phyloP scores from a whole-genome alignment of 1,284 basidiomycete genomes.

The Ustilago tritici region DNA sequence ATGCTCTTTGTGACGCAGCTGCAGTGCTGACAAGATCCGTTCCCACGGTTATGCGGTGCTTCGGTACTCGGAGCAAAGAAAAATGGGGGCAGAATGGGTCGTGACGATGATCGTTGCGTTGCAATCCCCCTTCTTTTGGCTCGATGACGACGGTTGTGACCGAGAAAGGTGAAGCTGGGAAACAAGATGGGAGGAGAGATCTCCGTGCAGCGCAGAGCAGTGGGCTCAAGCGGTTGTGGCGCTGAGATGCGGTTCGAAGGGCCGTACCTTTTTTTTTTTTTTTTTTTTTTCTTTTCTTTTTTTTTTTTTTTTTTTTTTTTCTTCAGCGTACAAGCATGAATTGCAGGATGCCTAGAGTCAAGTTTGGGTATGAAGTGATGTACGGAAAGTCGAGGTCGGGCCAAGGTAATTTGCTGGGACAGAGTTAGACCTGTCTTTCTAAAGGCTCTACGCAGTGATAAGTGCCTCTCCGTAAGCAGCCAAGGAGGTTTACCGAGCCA shows the following conservation, averaged over 20 bases:
- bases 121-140: neutral
- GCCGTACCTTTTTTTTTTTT: constrained; percentile 10
- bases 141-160: neutral
- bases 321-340: constrained; percentile 12
- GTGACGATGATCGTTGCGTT: neutral
- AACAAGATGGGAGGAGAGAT: constrained; percentile 13
- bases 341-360: neutral
- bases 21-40: constrained; percentile 14
- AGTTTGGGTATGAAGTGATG: constrained; percentile 23
- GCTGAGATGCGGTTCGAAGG: constrained; percentile 12
- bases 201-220: constrained; percentile 8
- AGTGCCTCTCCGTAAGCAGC: neutral
- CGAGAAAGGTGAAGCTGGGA: neutral
- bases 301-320: too few relatives aligned
- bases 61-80: constrained; percentile 27
- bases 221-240: constrained; percentile 18
- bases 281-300: too few relatives aligned
- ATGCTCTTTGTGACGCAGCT: constrained; percentile 6
- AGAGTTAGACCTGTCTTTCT: constrained; percentile 8
- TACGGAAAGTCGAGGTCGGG: constrained; percentile 23
- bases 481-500: neutral
- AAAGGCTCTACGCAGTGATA: neutral
- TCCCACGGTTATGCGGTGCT: constrained; percentile 25
- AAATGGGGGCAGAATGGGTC: constrained; percentile 3
- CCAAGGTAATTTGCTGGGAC: constrained; percentile 8